Evolutionary conservation across 768 basidiomycete species (phyloP).

Genomic region (Leccinum subgranulosum): DNA sequence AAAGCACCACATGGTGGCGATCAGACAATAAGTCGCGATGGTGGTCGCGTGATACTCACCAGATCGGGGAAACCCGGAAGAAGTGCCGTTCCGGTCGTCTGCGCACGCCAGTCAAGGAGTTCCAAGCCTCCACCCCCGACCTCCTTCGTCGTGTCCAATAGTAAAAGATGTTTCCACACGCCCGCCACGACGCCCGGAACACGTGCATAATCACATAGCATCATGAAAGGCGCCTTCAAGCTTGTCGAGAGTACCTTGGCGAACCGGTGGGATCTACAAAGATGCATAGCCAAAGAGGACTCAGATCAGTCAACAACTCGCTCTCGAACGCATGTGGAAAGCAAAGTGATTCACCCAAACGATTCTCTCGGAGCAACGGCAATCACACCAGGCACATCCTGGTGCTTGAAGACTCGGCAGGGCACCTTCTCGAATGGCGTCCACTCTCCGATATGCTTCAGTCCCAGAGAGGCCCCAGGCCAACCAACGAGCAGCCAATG

Average conservation of each 20-base stretch:
- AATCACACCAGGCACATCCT: constrained; percentile 14
- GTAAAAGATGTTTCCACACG: constrained; percentile 20
- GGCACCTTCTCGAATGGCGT: constrained; percentile 9
- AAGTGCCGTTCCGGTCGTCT: constrained; percentile 22
- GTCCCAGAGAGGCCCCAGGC: constrained; percentile 8
- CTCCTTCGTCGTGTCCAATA: constrained; percentile 23
- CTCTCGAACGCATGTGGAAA: not conserved
- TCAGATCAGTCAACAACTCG: not conserved
- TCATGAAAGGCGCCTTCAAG: constrained; percentile 20
- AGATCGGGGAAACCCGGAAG: constrained; percentile 21
- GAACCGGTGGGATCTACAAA: constrained; percentile 12
- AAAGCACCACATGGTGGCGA: not conserved
- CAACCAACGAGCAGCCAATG: constrained; percentile 22
- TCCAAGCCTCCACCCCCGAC: constrained; percentile 22
- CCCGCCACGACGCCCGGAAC: constrained; percentile 24
- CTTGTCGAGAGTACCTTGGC: constrained; percentile 19
- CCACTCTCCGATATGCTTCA: constrained; percentile 24
- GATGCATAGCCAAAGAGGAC: not conserved
- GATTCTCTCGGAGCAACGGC: constrained; percentile 19
- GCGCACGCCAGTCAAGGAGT: constrained; percentile 27
- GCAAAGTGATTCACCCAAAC: not conserved
- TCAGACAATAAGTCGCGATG: not conserved
- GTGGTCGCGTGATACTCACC: constrained; percentile 8
- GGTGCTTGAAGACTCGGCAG: constrained; percentile 23
- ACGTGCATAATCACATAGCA: constrained; percentile 20